These are phyloP conservation scores for Hexamita inflata DNA, from an alignment of 208 protist genomes.

Conservation along the genomic window DNA sequence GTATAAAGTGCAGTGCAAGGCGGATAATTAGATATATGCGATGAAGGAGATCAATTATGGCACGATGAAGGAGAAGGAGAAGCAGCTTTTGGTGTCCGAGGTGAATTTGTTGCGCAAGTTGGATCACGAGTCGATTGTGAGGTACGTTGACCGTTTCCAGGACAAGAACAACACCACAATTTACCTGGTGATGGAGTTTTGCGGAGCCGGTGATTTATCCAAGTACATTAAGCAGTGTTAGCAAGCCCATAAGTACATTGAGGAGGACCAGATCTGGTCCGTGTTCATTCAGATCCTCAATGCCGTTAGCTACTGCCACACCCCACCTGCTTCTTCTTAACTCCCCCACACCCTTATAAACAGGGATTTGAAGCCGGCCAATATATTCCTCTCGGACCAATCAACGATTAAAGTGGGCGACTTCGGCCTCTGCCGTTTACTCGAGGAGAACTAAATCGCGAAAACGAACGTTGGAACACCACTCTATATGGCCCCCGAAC, in stretches of 20 bases:
- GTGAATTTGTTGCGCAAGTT: slow-evolving; percentile 43
- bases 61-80: slow-evolving; percentile 63
- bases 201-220: background rate
- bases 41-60: slow-evolving; percentile 51
- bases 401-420: slow-evolving; percentile 42
- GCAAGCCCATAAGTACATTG: background rate
- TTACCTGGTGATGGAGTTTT: slow-evolving; percentile 16
- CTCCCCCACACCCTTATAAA: slow-evolving; percentile 22
- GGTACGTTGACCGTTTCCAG: slow-evolving; percentile 14
- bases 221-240: slow-evolving; percentile 5
- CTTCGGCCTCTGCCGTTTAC: slow-evolving; percentile 38
- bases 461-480: slow-evolving; percentile 30
- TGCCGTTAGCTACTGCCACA: slow-evolving; percentile 27
- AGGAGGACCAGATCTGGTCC: slow-evolving; percentile 12
- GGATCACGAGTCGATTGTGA: slow-evolving; percentile 21
- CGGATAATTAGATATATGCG: slow-evolving; percentile 38
- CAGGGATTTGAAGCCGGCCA: slow-evolving; percentile 47
- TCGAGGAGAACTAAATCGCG: background rate
- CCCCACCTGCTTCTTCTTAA: background rate
- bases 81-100: slow-evolving; percentile 61
- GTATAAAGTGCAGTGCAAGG: background rate
- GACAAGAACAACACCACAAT: slow-evolving; percentile 3
- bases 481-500: slow-evolving; percentile 73
- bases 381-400: slow-evolving; percentile 38
- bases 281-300: slow-evolving; percentile 2